A percentile compares a stretch with the other conserved stretches of the same genome.
These are phyloP conservation scores for Mucor irregularis DNA, from an alignment of 371 early-diverging fungal species.

Conservation along the genomic window DNA sequence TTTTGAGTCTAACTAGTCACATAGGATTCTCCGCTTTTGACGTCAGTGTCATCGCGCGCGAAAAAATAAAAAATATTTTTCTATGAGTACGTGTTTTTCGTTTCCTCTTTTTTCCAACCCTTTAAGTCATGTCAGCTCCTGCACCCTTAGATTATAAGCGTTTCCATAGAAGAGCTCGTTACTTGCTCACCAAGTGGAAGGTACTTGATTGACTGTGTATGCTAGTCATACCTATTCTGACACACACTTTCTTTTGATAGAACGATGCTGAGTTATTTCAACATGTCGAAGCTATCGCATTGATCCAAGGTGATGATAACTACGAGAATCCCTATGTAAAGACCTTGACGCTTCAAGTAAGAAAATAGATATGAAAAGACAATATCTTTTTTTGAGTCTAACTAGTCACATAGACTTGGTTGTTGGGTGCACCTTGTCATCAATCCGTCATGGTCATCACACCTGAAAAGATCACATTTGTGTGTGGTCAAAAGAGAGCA, in stretches of 20 bases:
- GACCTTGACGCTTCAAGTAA: slow-evolving; percentile 66
- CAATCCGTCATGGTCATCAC: slow-evolving; percentile 85
- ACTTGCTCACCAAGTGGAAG: slow-evolving; percentile 58
- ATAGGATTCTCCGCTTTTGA: too few species aligned
- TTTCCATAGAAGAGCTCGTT: slow-evolving; percentile 62
- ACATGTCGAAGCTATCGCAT: slow-evolving; percentile 61
- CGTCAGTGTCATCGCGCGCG: too few species aligned
- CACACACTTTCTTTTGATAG: not conserved
- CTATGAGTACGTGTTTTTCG: not conserved
- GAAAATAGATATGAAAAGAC: not conserved
- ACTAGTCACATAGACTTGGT: slow-evolving; percentile 94
- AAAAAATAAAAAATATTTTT: not conserved
- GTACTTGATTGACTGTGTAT: too few species aligned
- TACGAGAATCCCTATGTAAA: slow-evolving; percentile 72
- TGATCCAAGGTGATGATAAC: slow-evolving; percentile 63
- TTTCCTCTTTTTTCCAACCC: not conserved
- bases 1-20: too few species aligned
- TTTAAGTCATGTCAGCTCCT: slow-evolving; percentile 2
- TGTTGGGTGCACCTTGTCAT: slow-evolving; percentile 92
- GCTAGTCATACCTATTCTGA: too few species aligned
- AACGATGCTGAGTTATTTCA: slow-evolving; percentile 49
- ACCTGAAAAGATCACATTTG: slow-evolving; percentile 72
- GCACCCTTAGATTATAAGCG: slow-evolving; percentile 59
- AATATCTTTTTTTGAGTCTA: not conserved
- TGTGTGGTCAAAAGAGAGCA: slow-evolving; percentile 83